Base-by-base conservation (phyloP, 495 filamentous ascomycete genomes). In the Tetracladium marchalianum region DNA sequence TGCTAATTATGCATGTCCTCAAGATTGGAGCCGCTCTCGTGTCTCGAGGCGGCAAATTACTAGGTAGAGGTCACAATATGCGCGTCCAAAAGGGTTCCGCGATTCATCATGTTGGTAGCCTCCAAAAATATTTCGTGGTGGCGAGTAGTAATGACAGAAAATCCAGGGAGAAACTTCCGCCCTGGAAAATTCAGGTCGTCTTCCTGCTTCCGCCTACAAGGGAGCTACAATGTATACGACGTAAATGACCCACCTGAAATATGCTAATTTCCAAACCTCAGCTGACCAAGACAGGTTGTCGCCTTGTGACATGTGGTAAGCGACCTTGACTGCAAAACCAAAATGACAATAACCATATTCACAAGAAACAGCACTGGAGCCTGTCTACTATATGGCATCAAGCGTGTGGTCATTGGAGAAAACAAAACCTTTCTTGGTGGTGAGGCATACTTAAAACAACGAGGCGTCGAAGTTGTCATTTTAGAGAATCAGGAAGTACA, bases 181-280 rank as follows among this genome's bases (percentile, higher is more conserved):
- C 9, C 71, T 94, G 35, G 82, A 88, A 47, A 82, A 83, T 62
- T 81, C 84, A 0, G 86, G 87, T 34, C 80, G 85, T 43, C 73
- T 89, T 34, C 78, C 82, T 33, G 84, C 81, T 11, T 74, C 73
- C 0, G 75, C 76, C 15, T 92, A 90, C 63, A 65, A 71, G 53
- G 82, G 84, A 35, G 63, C 78, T 35, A 92, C 87, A 4, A 88
- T 92, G 81, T 92, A 86, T 63, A 92, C 86, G 8, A 90, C 87
- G 1, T 47, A 22, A 4, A 18, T 31, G 15, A 43, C 27, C 22
- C 24, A 11, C 13, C 16, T n/a, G 34, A 4, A 1, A 32, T 27
- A 39, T 27, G 1, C 2, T 34, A 13, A 12, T 16, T 41, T 39
- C 4, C 10, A 39, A 35, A 43, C 15, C 35, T 34, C 18, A 13